Evolutionary conservation across 768 basidiomycete genomes (phyloP), one percentile per base, ranked within the genome.

Genomic region (Russula brevipes): DNA sequence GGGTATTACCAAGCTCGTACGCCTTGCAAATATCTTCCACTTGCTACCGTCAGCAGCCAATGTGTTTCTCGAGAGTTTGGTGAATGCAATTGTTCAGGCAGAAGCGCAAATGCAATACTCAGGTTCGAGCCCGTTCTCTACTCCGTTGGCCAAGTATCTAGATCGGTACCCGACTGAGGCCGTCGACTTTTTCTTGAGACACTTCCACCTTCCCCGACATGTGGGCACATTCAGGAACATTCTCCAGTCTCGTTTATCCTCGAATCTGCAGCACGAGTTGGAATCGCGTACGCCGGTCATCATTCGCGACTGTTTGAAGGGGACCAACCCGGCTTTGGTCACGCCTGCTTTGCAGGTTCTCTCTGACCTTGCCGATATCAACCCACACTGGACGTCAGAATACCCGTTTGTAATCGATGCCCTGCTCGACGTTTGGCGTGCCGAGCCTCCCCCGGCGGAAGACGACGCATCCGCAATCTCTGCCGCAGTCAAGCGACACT

Each of bases 21-120:
- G 90, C n/a, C 79, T 99, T 60, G 90, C 95, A 59, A 96, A 98
- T 70, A 94, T 99, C 62, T 98, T 99, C 78, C 95, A 98, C 70
- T 85, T 98, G 4, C 81, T 99, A 10, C 97, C 97, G 2, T 88
- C 90, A 7, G 88, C 94, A 0, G 96, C 97, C 50, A 92, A 92
- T 67, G 88, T 90, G 50, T 99, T 95, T 76, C 80, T 99, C 42
- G 86, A 92, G 68, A 85, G 85, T 54, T 82, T 98, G n/a, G 85
- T 94, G 65, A 88, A 88, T 63, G 80, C 86, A 10, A 85, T 98
- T 57, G 94, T 98, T 36, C 89, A 95, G 69, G 94, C 93, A 4
- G 97, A 99, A 74, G 82, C 89, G 0, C 84, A 87, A 63, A 86
- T 99, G 78, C 91, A 94, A 69, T 96, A 94, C 71, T 93, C 94